A percentile compares a stretch with the other conserved stretches of the same genome.
Conservation (phyloP, 2,329 filamentous ascomycete genomes). For the Aspergillus brunneoviolaceus region DNA sequence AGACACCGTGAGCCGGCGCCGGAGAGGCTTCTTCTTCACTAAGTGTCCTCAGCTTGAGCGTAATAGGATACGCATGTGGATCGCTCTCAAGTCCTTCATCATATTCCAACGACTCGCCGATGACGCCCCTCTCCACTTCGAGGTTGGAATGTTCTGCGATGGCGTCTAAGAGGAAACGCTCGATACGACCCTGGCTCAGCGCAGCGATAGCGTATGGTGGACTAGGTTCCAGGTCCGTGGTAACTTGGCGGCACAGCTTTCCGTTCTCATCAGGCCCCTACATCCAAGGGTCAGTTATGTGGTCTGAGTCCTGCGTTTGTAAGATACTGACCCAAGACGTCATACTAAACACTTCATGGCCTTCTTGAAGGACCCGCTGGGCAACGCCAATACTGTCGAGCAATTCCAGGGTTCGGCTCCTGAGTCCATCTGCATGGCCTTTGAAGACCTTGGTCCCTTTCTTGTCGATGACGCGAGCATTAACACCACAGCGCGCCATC, state of each 20-base stretch:
- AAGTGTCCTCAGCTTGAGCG: slow-evolving; percentile 58
- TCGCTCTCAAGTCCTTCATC: slow-evolving; percentile 52
- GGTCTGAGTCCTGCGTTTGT: neutral
- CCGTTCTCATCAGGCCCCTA: slow-evolving; percentile 50
- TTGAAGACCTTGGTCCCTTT: slow-evolving; percentile 37
- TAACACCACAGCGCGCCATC: slow-evolving; percentile 50
- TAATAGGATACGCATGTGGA: slow-evolving; percentile 59
- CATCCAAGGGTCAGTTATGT: neutral
- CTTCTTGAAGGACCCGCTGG: slow-evolving; percentile 63
- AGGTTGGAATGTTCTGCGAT: slow-evolving; percentile 57
- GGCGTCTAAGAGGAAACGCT: slow-evolving; percentile 64
- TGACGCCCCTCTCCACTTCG: slow-evolving; percentile 58
- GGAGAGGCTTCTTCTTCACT: slow-evolving; percentile 57
- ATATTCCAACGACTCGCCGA: slow-evolving; percentile 57
- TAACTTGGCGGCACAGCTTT: slow-evolving; percentile 55
- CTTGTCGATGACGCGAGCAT: slow-evolving; percentile 51
- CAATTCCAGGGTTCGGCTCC: slow-evolving; percentile 43
- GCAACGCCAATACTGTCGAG: slow-evolving; percentile 69
- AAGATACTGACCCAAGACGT: slow-evolving; percentile 41
- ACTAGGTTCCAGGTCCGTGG: slow-evolving; percentile 58
- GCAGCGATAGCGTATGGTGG: slow-evolving; percentile 61
- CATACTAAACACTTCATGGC: slow-evolving; percentile 68
- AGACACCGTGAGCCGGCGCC: slow-evolving; percentile 28
- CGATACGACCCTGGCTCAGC: slow-evolving; percentile 69
- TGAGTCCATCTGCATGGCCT: slow-evolving; percentile 24